phyloP scores from a whole-genome alignment of 192 early-diverging fungal species.

The Dimargaris cristalligena region DNA sequence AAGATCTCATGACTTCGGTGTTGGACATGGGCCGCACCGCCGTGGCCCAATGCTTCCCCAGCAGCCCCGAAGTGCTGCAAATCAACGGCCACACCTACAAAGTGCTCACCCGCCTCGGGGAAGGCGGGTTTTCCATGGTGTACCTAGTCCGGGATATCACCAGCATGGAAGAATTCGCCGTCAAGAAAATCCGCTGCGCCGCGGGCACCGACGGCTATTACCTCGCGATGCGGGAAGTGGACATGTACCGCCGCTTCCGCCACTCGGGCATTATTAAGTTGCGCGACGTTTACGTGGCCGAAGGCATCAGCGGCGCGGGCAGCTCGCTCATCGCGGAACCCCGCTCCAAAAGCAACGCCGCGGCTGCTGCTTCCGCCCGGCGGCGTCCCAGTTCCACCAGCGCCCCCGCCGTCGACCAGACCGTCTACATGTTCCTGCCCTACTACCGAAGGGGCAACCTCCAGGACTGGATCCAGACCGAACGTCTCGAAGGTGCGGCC shows the following conservation, averaged over 20 bases:
- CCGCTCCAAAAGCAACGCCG: no score
- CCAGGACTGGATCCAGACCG: conserved; percentile 33
- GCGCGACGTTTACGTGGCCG: conserved; percentile 33
- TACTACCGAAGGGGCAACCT: conserved; percentile 40
- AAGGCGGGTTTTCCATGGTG: conserved; percentile 61
- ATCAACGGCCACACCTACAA: conserved; percentile 41
- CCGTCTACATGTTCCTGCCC: conserved; percentile 55
- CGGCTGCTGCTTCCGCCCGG: neutral
- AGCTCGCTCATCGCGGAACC: conserved; percentile 4
- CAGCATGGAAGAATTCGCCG: conserved; percentile 29
- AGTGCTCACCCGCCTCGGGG: conserved; percentile 41
- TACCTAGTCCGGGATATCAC: conserved; percentile 38
- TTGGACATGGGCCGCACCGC: conserved; percentile 6
- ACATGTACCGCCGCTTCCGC: conserved; percentile 43
- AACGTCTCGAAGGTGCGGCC: conserved; percentile 26
- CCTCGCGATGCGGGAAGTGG: conserved; percentile 47
- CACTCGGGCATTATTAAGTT: conserved; percentile 41
- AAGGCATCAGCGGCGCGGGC: conserved; percentile 23
- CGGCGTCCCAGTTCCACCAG: neutral
- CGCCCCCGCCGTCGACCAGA: conserved; percentile 20
- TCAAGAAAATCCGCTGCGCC: conserved; percentile 52
- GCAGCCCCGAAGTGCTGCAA: conserved; percentile 8
- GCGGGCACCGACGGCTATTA: conserved; percentile 36
- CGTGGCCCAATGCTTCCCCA: conserved; percentile 8
- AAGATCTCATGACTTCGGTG: conserved; percentile 5